Conservation (phyloP, 2,329 filamentous ascomycete genomes). For the Xenosphaeropsis pyriputrescens region DNA sequence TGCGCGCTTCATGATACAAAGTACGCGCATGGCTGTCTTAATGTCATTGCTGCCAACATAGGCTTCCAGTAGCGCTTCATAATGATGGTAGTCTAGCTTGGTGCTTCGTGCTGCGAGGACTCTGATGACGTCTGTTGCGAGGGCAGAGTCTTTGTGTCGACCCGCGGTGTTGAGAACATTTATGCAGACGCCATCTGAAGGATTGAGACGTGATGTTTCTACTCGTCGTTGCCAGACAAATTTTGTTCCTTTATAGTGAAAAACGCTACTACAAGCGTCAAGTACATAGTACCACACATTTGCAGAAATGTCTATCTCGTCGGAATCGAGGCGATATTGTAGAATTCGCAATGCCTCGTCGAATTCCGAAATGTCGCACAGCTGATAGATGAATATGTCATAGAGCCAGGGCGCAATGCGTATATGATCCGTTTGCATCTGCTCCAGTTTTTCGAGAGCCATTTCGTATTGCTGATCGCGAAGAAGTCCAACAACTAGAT, state of each 20-base stretch:
- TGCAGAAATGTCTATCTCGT: conserved; percentile 28
- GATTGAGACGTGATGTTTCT: conserved; percentile 38
- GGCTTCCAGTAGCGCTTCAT: conserved; percentile 63
- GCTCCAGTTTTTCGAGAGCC: conserved; percentile 55
- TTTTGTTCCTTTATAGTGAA: conserved; percentile 47
- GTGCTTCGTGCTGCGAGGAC: conserved; percentile 43
- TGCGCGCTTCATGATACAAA: conserved; percentile 59
- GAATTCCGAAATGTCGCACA: conserved; percentile 58
- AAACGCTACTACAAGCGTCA: conserved; percentile 53
- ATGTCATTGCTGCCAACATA: conserved; percentile 49
- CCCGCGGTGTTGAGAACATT: conserved; percentile 62
- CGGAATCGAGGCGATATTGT: conserved; percentile 32
- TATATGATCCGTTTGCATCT: conserved; percentile 42
- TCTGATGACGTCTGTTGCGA: conserved; percentile 60
- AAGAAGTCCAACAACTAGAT: conserved; percentile 58
- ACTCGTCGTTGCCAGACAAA: conserved; percentile 62
- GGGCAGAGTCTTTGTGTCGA: conserved; percentile 45
- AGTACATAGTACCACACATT: conserved; percentile 58
- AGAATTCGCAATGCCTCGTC: conserved; percentile 64
- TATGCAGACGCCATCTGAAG: conserved; percentile 48
- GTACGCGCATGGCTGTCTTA: conserved; percentile 47
- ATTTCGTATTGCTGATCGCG: conserved; percentile 74
- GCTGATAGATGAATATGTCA: conserved; percentile 60
- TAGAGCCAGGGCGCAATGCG: conserved; percentile 58
- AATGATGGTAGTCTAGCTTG: conserved; percentile 52